Base-by-base conservation (phyloP, 2,329 filamentous ascomycete genomes). In the Chaetothyriales sp. region DNA sequence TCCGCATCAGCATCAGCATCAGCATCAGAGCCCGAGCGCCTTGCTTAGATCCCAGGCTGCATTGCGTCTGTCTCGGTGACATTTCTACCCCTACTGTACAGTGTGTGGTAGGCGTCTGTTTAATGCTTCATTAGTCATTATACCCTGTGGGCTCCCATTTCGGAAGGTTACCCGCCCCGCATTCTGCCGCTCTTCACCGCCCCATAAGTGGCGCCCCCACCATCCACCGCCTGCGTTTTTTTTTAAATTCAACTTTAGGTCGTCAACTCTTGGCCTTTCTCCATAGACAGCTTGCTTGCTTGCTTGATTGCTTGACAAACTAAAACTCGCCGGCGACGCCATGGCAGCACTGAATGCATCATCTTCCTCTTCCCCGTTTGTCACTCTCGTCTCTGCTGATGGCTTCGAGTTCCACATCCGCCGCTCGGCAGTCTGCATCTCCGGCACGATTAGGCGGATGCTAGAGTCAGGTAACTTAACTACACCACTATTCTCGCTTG, bases 331-430 rank as follows among this genome's bases (percentile, higher is more conserved):
- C 32, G 10, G 10, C 28, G 10, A 32, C 28, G 8, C 32, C 32
- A 39, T 39, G 32, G 32, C 12, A 10, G 32, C 12, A 15, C 32
- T 39, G 9, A 39, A 15, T 15, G 32, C 32, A 5, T 15, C 32
- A 15, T 39, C 46, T 1, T 48, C 57, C 20, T 56, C 59, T 18
- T 61, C 73, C 2, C 74, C 79, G 54, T 83, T 75, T 60, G 78
- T 84, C 49, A 82, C 80, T 0, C 69, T 84, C 5, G 71, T 81
- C 19, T 82, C 79, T 1, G 73, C 70, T 51, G 80, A 84, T 61
- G 78, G 74, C 48, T 83, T 77, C 62, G 77, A 81, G 55, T 83
- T 81, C 64, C 71, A 81, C 55, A 64, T 84, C 43, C 71, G 76
- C 19, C 74, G 79, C 57, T 78, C 73, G 26, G 74, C 77, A 3